Conservation (phyloP, 73 alveolate genomes). For the Paramecium primaurelia region DNA sequence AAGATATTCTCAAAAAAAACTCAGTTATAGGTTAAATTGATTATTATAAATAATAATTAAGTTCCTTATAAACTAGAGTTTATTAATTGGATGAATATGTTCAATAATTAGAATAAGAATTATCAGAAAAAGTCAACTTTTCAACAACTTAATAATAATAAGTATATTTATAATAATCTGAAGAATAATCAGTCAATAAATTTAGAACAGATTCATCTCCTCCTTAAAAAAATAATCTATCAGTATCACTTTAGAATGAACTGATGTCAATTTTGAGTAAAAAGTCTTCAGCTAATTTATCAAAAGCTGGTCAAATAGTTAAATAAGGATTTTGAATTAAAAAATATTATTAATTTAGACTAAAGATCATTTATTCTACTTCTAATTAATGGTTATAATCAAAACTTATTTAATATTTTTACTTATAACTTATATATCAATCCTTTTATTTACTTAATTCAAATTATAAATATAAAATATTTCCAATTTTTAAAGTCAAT, state of each 20-base stretch:
- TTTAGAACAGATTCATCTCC: background rate
- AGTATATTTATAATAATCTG: background rate
- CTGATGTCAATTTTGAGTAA: background rate
- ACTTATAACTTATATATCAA: too few species aligned
- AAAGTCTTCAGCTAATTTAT: background rate
- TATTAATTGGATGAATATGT: slow-evolving; percentile 23
- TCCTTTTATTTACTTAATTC: too few species aligned
- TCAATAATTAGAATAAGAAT: background rate
- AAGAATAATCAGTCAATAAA: slow-evolving; percentile 28
- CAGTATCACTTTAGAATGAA: background rate
- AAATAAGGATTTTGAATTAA: slow-evolving; percentile 20
- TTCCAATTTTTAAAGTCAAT: too few species aligned
- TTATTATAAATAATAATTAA: slow-evolving; percentile 25
- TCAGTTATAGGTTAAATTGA: background rate
- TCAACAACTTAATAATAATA: background rate
- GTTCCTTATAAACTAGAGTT: background rate
- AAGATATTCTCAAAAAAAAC: background rate
- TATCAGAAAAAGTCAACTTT: background rate
- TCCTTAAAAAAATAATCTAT: background rate
- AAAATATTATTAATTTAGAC: background rate
- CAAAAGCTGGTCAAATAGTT: slow-evolving; percentile 11
- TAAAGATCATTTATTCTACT: background rate
- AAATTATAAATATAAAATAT: too few species aligned
- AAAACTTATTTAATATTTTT: too few species aligned
- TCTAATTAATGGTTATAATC: too few species aligned